These are phyloP conservation scores for Xylariaceae sp. DNA, from an alignment of 2,329 filamentous ascomycete species.

Conservation along the genomic window DNA sequence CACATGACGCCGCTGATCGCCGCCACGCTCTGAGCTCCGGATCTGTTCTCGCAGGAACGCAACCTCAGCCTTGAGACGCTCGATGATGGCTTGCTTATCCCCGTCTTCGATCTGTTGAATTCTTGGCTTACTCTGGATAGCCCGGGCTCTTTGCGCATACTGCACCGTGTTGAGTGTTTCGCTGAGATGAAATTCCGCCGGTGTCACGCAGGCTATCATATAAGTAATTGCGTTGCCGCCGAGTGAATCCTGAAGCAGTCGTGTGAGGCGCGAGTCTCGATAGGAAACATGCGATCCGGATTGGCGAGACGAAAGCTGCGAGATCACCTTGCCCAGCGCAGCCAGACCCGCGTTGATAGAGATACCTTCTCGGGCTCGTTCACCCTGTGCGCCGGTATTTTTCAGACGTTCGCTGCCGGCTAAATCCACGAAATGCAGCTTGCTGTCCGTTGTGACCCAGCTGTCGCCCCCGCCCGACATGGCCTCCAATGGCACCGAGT, in stretches of 20 bases:
- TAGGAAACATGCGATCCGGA: conserved; percentile 91
- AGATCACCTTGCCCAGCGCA: conserved; percentile 95
- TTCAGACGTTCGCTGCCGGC: conserved; percentile 95
- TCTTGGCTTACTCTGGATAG: conserved; percentile 94
- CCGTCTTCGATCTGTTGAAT: conserved; percentile 92
- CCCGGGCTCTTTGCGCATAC: conserved; percentile 91
- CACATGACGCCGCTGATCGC: conserved; percentile 49
- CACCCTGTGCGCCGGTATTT: conserved; percentile 92
- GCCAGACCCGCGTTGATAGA: conserved; percentile 96
- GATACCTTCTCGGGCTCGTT: conserved; percentile 91
- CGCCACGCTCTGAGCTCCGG: conserved; percentile 67
- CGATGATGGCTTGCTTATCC: conserved; percentile 91
- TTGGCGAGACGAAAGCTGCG: conserved; percentile 86
- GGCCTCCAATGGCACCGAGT: conserved; percentile 78
- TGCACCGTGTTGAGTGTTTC: conserved; percentile 97
- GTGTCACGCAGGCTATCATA: conserved; percentile 98
- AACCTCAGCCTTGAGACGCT: conserved; percentile 88
- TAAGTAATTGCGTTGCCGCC: conserved; percentile 97
- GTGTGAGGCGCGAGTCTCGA: conserved; percentile 93
- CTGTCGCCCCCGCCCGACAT: conserved; percentile 56
- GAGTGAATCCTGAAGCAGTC: conserved; percentile 89
- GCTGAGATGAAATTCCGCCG: conserved; percentile 92
- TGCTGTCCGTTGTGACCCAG: conserved; percentile 88
- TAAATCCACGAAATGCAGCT: conserved; percentile 96
- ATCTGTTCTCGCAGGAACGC: conserved; percentile 92